A percentile compares a stretch with the other conserved stretches of the same genome.
Conservation (phyloP, 768 basidiomycete species). For the Galerina sulciceps region DNA sequence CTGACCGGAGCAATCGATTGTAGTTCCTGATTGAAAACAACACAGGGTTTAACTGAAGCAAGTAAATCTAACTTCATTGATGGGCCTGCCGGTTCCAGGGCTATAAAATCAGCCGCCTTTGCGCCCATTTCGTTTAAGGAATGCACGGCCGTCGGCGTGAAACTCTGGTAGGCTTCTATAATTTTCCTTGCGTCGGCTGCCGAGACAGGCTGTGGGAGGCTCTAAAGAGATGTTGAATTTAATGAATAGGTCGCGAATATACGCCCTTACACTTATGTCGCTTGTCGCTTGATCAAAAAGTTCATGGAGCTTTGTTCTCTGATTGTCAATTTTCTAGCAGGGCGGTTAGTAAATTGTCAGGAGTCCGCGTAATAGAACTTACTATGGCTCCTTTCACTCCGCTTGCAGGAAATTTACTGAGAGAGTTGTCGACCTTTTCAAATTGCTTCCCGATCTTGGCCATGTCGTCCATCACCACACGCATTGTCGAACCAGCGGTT, state of each 20-base stretch:
- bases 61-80: not conserved
- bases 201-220: not conserved
- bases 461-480: not conserved
- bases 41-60: not conserved
- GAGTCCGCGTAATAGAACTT: not conserved
- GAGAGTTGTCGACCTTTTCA: not conserved
- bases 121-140: not conserved
- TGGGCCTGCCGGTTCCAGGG: not conserved
- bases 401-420: not conserved
- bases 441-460: not conserved
- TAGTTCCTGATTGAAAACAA: not conserved
- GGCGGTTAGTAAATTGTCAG: not conserved
- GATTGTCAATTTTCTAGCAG: not conserved
- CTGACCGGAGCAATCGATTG: not conserved
- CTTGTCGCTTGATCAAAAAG: not conserved
- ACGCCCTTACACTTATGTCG: not conserved
- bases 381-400: not conserved
- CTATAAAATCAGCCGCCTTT: not conserved
- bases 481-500: not conserved
- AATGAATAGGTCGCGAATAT: too few species aligned
- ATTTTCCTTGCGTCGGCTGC: not conserved
- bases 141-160: not conserved
- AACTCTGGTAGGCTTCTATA: not conserved
- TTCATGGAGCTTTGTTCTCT: not conserved
- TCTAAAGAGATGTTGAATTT: not conserved